phyloP scores from a whole-genome alignment of 1,284 basidiomycete species.

The Rhodotorula sp. region DNA sequence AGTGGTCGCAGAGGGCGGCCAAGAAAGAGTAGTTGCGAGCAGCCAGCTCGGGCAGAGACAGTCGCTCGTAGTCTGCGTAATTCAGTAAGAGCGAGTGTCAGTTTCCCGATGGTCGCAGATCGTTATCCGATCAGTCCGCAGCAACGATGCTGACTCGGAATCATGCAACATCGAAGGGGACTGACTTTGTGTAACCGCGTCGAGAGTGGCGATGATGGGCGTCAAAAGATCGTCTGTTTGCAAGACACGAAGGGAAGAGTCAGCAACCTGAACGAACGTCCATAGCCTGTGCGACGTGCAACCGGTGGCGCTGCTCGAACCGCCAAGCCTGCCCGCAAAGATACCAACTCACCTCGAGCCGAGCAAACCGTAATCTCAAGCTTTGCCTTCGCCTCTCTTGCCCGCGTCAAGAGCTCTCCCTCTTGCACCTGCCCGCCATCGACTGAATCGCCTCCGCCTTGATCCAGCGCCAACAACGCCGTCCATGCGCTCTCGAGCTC shows the following conservation, averaged over 20 bases:
- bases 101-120: neutral
- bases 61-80: neutral
- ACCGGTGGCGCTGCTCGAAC: no score
- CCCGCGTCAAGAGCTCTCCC: slow-evolving; percentile 1
- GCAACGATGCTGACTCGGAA: no score
- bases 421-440: neutral
- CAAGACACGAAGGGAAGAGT: no score
- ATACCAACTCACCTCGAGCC: slow-evolving; percentile 5
- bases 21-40: neutral
- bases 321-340: no score
- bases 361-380: neutral
- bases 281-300: no score
- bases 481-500: slow-evolving; percentile 24
- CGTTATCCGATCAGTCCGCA: no score
- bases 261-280: neutral
- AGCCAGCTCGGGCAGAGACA: neutral
- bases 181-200: slow-evolving; percentile 4
- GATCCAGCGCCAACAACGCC: slow-evolving; percentile 5
- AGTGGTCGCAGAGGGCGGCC: neutral
- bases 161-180: no score
- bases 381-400: slow-evolving; percentile 7
- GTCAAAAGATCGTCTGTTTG: neutral
- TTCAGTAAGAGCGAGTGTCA: neutral
- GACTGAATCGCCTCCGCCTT: neutral
- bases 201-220: slow-evolving; percentile 3